phyloP scores from a whole-genome alignment of 345 rosid genomes.

The Populus ilicifolia region DNA sequence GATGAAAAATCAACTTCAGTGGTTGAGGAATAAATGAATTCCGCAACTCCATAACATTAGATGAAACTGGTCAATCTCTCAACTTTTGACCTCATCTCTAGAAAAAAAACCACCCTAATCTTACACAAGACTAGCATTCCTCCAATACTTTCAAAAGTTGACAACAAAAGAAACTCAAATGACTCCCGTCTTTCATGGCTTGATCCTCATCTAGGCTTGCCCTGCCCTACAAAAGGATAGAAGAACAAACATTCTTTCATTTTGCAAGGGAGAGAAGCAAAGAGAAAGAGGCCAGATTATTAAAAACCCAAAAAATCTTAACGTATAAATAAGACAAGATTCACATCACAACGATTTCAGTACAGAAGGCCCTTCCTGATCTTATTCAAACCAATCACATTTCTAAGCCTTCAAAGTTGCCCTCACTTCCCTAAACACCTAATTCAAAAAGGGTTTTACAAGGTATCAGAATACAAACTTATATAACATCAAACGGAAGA shows the following conservation, averaged over 20 bases:
- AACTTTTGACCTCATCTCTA: constrained; percentile 14
- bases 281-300: constrained; percentile 9
- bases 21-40: background rate
- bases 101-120: constrained; percentile 12
- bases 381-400: background rate
- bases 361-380: background rate
- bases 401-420: constrained; percentile 10
- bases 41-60: background rate
- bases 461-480: constrained; percentile 9
- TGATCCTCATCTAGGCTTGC: constrained; percentile 84
- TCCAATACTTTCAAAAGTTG: constrained; percentile 17
- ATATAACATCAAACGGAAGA: background rate
- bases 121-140: constrained; percentile 5
- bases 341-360: constrained; percentile 4
- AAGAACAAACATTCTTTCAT: constrained; percentile 35
- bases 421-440: constrained; percentile 23
- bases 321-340: constrained; percentile 4
- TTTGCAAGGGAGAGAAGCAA: constrained; percentile 24
- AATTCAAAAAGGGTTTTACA: constrained; percentile 5
- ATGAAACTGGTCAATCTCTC: constrained; percentile 8
- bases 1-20: background rate
- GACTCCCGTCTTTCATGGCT: constrained; percentile 43
- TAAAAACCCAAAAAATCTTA: constrained; percentile 10
- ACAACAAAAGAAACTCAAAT: constrained; percentile 35
- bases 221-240: constrained; percentile 73